Evolutionary conservation across 768 basidiomycete genomes (phyloP), one percentile per base, ranked within the genome.

Genomic region (Jaapia argillacea): DNA sequence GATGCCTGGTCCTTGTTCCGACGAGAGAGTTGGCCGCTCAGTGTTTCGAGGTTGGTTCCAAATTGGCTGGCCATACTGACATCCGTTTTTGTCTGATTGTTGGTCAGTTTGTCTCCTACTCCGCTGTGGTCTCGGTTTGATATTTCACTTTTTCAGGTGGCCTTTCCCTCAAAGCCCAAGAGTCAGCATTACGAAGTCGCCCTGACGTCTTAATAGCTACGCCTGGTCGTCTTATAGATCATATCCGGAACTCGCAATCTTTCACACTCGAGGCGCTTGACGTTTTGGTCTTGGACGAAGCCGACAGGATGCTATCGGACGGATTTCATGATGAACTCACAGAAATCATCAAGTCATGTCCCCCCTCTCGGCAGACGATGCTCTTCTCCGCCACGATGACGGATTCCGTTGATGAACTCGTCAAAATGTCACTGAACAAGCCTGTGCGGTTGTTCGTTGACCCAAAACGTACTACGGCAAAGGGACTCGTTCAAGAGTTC

Each of bases 301-400:
- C 96, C 1, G 96, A 99, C 61, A 76, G 96, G 42, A 98, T 99
- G 89, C 77, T 99, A 25, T 82, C 79, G 1, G 87, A 92, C 60
- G 96, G 93, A 22, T 99, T 98, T 65, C 79, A 85, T 5, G 96
- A 93, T 59, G 96, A 98, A 60, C 70, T 99, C 25, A 68, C 77
- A 14, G 96, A 99, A 63, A 96, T 99, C 53, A 81, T 98, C 64
- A 83, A 81, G 54, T 76, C 86, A 14, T 96, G 92, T 58, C 92
- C 92, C 2, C 62, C 63, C 18, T 84, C 85, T 21, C 77, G 96
- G 27, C 96, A 98, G 59, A 98, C 96, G 3, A 94, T 99, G 91
- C 72, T 99, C 27, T 99, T 99, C 64, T 96, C 92, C 1, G 96
- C 96, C 2, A 99, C 96, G 1, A 98, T 98, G 86, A 97, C 93